A percentile compares a stretch with the other conserved stretches of the same genome.
phyloP scores from a whole-genome alignment of 805 yeast genomes.

The Candida tibetensis region DNA sequence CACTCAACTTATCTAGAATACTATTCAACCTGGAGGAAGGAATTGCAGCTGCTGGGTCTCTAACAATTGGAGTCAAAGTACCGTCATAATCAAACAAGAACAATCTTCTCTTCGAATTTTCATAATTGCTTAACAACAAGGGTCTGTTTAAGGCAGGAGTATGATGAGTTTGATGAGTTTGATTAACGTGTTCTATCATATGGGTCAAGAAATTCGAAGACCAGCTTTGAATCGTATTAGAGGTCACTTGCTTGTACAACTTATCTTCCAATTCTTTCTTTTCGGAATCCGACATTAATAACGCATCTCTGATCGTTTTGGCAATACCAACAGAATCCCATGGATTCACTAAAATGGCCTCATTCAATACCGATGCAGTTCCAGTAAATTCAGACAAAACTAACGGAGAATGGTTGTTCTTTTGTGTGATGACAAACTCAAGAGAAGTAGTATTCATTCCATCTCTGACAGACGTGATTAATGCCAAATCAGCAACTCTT shows the following conservation, averaged over 20 bases:
- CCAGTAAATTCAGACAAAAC: slow-evolving; percentile 94
- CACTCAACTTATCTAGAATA: slow-evolving; percentile 56
- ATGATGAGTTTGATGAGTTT: slow-evolving; percentile 44
- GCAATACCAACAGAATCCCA: slow-evolving; percentile 97
- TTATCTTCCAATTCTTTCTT: slow-evolving; percentile 47
- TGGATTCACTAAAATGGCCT: slow-evolving; percentile 86
- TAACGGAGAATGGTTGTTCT: slow-evolving; percentile 68
- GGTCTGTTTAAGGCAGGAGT: slow-evolving; percentile 80
- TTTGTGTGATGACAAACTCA: slow-evolving; percentile 88
- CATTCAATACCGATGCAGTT: slow-evolving; percentile 65
- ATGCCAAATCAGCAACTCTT: slow-evolving; percentile 84
- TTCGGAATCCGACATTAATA: slow-evolving; percentile 50
- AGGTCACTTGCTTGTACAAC: slow-evolving; percentile 61
- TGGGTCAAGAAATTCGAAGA: slow-evolving; percentile 57
- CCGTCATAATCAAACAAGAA: slow-evolving; percentile 97
- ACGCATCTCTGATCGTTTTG: slow-evolving; percentile 68
- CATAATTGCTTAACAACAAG: slow-evolving; percentile 55
- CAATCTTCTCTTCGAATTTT: slow-evolving; percentile 61
- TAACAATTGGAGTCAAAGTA: slow-evolving; percentile 92
- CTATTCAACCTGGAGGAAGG: slow-evolving; percentile 73
- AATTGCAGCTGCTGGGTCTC: slow-evolving; percentile 97
- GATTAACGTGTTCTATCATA: slow-evolving; percentile 39
- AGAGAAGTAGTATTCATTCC: slow-evolving; percentile 95
- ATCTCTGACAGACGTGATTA: slow-evolving; percentile 88
- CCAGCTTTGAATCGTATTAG: slow-evolving; percentile 81